A percentile compares a stretch with the other conserved stretches of the same genome.
phyloP scores from a whole-genome alignment of 257 asterid genomes.

The Capsicum pubescens region DNA sequence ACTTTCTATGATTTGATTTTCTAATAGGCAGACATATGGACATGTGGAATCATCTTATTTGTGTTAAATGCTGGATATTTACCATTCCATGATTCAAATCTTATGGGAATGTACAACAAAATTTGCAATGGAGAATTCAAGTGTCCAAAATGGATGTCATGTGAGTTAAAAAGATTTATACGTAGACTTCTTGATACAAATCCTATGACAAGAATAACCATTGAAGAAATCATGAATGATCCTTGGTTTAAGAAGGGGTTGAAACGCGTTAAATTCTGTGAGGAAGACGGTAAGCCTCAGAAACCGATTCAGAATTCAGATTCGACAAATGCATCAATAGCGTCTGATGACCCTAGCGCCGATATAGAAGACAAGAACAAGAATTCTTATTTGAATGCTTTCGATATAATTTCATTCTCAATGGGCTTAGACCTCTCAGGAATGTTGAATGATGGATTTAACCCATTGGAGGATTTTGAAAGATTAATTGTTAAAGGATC shows the following conservation, averaged over 20 bases:
- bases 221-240: constrained; percentile 71
- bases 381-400: constrained; percentile 59
- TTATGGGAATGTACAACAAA: constrained; percentile 53
- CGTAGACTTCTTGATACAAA: constrained; percentile 71
- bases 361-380: constrained; percentile 35
- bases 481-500: constrained; percentile 55
- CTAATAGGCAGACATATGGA: neutral
- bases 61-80: constrained; percentile 60
- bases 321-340: neutral
- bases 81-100: constrained; percentile 69
- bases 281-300: constrained; percentile 31
- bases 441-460: constrained; percentile 49
- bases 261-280: constrained; percentile 36
- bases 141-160: constrained; percentile 87
- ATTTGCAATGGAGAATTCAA: constrained; percentile 84
- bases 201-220: constrained; percentile 68
- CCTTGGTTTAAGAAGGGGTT: constrained; percentile 82
- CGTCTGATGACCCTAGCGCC: neutral
- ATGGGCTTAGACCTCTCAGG: constrained; percentile 75
- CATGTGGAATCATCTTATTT: constrained; percentile 42
- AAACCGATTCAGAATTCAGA: constrained; percentile 26
- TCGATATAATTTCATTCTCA: constrained; percentile 78
- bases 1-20: neutral
- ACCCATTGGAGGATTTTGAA: constrained; percentile 50
- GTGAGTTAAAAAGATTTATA: constrained; percentile 70